Evolutionary conservation across 139 green algal genomes (phyloP).

Genomic region (Tetratostichococcus sp.): DNA sequence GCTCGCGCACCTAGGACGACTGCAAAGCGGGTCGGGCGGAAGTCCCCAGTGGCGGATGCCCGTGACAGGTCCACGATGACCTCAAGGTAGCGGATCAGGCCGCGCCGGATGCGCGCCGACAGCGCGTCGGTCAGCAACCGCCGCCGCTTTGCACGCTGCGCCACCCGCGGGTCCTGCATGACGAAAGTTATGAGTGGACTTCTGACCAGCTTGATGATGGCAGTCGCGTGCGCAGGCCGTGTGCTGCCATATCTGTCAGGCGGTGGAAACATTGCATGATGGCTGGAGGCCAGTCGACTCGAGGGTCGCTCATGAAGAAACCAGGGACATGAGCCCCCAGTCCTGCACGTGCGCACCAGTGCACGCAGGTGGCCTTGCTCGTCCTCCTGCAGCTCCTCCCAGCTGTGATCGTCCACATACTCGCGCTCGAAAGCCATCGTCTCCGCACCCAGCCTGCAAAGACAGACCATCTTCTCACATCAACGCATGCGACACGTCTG

Average conservation of each 20-base stretch:
- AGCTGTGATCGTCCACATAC: slow-evolving; percentile 84
- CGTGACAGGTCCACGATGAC: slow-evolving; percentile 77
- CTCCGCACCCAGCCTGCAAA: slow-evolving; percentile 20
- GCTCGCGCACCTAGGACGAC: slow-evolving; percentile 54
- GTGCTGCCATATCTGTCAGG: no score
- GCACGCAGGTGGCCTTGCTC: slow-evolving; percentile 71
- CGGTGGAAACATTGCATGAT: no score
- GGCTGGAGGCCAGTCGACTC: no score
- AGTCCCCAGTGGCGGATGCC: slow-evolving; percentile 63
- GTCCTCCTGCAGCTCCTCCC: slow-evolving; percentile 83
- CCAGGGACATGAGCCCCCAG: no score
- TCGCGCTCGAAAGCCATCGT: slow-evolving; percentile 60
- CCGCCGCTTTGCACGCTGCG: slow-evolving; percentile 59
- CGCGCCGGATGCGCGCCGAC: slow-evolving; percentile 69
- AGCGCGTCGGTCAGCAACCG: slow-evolving; percentile 48
- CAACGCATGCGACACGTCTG: no score
- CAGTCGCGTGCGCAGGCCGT: no score
- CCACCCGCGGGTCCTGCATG: slow-evolving; percentile 54
- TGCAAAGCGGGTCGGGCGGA: slow-evolving; percentile 71
- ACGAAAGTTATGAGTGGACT: no score
- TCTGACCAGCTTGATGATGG: no score
- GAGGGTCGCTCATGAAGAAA: no score
- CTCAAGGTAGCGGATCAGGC: slow-evolving; percentile 89
- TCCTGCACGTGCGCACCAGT: slow-evolving; percentile 39
- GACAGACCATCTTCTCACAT: no score